Percentiles rank a stretch among this genome's conserved stretches.
Conservation (phyloP, 257 asterid species). For the Solanum chiquidenum region DNA sequence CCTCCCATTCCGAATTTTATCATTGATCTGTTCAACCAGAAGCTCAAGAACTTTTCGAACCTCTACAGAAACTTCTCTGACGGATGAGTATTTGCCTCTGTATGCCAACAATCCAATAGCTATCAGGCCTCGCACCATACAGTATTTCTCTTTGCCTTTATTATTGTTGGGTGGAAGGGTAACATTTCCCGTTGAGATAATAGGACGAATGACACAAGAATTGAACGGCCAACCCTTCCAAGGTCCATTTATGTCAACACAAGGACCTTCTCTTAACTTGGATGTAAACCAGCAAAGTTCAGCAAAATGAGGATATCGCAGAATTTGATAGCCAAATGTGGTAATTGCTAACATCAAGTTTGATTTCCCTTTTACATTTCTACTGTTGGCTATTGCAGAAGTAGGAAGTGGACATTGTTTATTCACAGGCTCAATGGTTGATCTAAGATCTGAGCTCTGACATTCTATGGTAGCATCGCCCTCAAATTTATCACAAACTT, state of each 20-base stretch:
- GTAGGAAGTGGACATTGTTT: constrained; percentile 23
- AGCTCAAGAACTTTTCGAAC: constrained; percentile 76
- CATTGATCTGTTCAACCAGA: constrained; percentile 47
- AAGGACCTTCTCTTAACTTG: constrained; percentile 87
- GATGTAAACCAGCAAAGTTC: constrained; percentile 99
- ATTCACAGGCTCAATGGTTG: constrained; percentile 10
- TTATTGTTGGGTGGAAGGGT: constrained; percentile 22
- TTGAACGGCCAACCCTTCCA: constrained; percentile 98
- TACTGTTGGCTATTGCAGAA: constrained; percentile 28
- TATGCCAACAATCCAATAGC: constrained; percentile 91
- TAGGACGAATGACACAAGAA: constrained; percentile 75
- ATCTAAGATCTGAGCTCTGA: constrained; percentile 7
- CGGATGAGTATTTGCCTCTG: constrained; percentile 71
- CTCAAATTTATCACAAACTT: constrained; percentile 19
- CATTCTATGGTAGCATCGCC: constrained; percentile 17
- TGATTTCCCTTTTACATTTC: constrained; percentile 57
- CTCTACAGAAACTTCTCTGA: constrained; percentile 50
- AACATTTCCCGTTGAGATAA: constrained; percentile 29
- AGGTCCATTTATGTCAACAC: constrained; percentile 55
- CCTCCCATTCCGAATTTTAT: constrained; percentile 78
- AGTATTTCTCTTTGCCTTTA: constrained; percentile 38
- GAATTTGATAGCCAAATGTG: constrained; percentile 79
- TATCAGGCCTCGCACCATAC: constrained; percentile 70
- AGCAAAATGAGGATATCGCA: constrained; percentile 89
- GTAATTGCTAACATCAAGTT: constrained; percentile 69